Base-by-base conservation (phyloP, 495 filamentous ascomycete genomes). In the Tuber umbilicatum region DNA sequence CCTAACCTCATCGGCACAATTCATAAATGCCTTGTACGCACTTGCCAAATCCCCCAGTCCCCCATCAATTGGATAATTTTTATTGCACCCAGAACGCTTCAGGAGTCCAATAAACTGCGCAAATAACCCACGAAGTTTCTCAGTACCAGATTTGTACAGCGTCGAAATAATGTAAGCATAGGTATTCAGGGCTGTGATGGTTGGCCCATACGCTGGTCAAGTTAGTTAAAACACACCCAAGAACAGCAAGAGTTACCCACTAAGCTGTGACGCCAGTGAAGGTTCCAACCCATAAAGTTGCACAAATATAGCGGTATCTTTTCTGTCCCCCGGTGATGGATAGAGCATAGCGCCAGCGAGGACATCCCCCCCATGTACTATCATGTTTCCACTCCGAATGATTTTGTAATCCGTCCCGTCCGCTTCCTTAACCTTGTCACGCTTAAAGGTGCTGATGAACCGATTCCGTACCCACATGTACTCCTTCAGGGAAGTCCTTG, bases 221-320 rank as follows among this genome's bases (percentile, higher is more conserved):
- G 72, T 47, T 68, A 47, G 69, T 50, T 40, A 39, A 64, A 35
- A n/a, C 19, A 67, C 7, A 43, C n/a, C 10, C 42, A 23, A 50
- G 1, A 72, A 73, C 45, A 42, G 74, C 31, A 68, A 70, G 69
- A 42, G n/a, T 23, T 50, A 73, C 74, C 70, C 37, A 76, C 74
- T 76, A 17, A 76, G 67, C 39, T 16, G 27, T 67, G 23, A 42
- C 17, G 75, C 73, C 6, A 0, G 47, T 41, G 1, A 6, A 50
- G 73, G 73, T 0, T 45, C n/a, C 42, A 76, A 42, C 43, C 75
- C 75, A 68, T 70, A 71, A 16, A 69, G 40, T 17, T n/a, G 7
- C 43, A 64, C 27, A 42, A 40, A 76, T 9, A n/a, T 47, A 27
- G 27, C 0, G 38, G 35, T 5, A 21, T n/a, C 75, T 14, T 55